Evolutionary conservation across 2,329 filamentous ascomycete genomes (phyloP).

Genomic region (Thielaviopsis ethacetica): DNA sequence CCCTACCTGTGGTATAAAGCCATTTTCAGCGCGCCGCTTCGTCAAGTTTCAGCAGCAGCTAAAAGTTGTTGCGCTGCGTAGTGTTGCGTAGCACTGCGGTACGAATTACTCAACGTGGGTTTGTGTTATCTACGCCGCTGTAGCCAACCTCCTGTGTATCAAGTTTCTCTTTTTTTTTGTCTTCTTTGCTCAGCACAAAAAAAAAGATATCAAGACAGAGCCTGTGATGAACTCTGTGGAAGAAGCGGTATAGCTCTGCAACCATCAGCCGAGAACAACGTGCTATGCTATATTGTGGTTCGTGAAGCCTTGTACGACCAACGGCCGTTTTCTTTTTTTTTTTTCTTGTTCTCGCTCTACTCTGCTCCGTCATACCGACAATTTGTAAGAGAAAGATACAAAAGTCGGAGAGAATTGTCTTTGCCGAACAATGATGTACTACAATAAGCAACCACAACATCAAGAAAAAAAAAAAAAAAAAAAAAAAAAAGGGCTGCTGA

Average conservation of each 20-base stretch:
- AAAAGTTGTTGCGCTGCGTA: not conserved
- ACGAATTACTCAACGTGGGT: not conserved
- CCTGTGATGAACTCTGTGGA: too few species aligned
- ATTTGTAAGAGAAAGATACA: not conserved
- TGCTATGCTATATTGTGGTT: not conserved
- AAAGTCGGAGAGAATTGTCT: not conserved
- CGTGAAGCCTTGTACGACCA: not conserved
- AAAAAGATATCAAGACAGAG: not conserved
- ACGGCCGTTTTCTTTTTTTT: not conserved
- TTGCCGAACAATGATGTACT: not conserved
- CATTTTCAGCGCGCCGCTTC: too few species aligned
- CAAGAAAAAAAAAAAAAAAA: not conserved
- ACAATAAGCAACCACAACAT: not conserved
- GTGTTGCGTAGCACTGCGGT: too few species aligned
- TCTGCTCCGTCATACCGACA: too few species aligned
- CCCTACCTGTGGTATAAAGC: too few species aligned
- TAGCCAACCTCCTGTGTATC: not conserved
- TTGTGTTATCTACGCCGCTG: not conserved
- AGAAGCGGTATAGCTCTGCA: not conserved
- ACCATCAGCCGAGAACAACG: not conserved
- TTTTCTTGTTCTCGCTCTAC: too few species aligned
- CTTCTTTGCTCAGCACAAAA: not conserved
- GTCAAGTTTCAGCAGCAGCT: too few species aligned
- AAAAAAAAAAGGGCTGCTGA: not conserved
- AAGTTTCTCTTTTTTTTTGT: not conserved